These are phyloP conservation scores for Luffa aegyptiaca DNA, from an alignment of 306 rosid genomes.

Conservation along the genomic window DNA sequence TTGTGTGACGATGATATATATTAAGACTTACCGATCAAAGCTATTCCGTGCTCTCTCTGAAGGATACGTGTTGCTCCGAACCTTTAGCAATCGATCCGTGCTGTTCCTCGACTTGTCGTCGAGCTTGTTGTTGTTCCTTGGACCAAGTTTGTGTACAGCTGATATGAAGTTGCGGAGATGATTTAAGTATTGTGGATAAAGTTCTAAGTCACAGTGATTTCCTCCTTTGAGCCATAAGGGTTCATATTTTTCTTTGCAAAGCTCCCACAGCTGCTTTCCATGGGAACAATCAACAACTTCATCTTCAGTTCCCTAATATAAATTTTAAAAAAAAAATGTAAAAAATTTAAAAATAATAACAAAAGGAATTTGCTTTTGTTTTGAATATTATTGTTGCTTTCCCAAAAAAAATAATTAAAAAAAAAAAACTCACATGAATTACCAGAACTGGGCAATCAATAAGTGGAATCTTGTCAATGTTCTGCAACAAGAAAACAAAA, in stretches of 20 bases:
- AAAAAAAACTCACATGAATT: constrained; percentile 41
- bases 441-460: constrained; percentile 50
- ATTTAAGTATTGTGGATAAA: constrained; percentile 48
- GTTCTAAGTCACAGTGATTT: constrained; percentile 52
- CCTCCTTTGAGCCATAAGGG: constrained; percentile 66
- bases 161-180: constrained; percentile 55
- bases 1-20: too few relatives aligned
- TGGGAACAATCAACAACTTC: constrained; percentile 62
- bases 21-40: constrained; percentile 38
- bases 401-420: not conserved
- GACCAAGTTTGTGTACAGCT: constrained; percentile 34
- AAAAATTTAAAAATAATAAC: not conserved
- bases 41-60: constrained; percentile 57
- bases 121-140: constrained; percentile 1
- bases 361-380: not conserved
- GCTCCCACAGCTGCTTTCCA: constrained; percentile 66
- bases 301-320: constrained; percentile 58
- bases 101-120: constrained; percentile 44
- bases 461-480: constrained; percentile 48
- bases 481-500: constrained; percentile 27
- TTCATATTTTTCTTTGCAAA: constrained; percentile 52
- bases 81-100: constrained; percentile 28
- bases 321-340: not conserved
- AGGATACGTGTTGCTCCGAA: constrained; percentile 43
- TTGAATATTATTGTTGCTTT: not conserved